Evolutionary conservation across 306 rosid species (phyloP).

Genomic region (Macrotyloma uniflorum): DNA sequence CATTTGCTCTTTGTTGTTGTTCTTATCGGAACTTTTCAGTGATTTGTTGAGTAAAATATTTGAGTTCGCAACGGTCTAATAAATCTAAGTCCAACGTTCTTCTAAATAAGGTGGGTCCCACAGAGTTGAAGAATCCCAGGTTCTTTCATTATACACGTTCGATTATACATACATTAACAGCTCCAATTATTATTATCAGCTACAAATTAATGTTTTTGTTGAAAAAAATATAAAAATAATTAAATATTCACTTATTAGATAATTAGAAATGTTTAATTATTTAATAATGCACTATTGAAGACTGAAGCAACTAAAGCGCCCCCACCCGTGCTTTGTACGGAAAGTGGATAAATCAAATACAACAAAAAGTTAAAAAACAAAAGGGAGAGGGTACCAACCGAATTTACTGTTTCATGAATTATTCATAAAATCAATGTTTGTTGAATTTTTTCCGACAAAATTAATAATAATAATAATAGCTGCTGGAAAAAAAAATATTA

Average conservation of each 20-base stretch:
- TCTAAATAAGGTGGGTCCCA: slow-evolving; percentile 48
- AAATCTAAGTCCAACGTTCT: slow-evolving; percentile 53
- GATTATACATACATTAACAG: too few species aligned
- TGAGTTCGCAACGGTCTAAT: slow-evolving; percentile 68
- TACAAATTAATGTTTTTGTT: too few species aligned
- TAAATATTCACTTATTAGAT: background rate
- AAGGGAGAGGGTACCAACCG: background rate
- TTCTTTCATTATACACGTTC: background rate
- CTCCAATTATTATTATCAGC: too few species aligned
- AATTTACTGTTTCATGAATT: background rate
- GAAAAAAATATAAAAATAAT: background rate
- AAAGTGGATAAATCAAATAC: background rate
- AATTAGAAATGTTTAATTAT: background rate
- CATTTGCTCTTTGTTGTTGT: slow-evolving; percentile 17
- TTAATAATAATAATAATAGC: background rate
- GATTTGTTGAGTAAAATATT: slow-evolving; percentile 23
- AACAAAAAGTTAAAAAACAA: background rate
- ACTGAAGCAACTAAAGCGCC: background rate
- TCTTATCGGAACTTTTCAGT: background rate
- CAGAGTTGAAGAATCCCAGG: background rate
- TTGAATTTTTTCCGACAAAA: background rate
- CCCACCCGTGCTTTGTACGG: background rate
- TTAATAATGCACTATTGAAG: background rate
- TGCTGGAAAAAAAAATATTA: background rate
- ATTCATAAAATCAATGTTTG: background rate